Evolutionary conservation across 2,329 filamentous ascomycete genomes (phyloP), one percentile per base, ranked within the genome.

Genomic region (Elsinoe perseae): DNA sequence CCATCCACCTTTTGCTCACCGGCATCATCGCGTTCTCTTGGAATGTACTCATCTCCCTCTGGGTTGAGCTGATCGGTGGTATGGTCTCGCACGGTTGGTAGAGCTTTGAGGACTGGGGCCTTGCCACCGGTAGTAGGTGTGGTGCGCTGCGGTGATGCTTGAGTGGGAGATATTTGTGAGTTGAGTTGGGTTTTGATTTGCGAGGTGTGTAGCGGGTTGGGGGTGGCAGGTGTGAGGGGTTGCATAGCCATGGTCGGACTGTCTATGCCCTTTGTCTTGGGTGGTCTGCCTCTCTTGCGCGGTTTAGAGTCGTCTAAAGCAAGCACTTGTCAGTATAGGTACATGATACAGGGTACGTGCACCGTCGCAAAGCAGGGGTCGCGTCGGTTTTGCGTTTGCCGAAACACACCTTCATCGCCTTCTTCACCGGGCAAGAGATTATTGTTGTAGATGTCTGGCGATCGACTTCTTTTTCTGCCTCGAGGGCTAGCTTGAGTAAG

Each of bases 51-150:
- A 69, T 97, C 93, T 60, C 88, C 87, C 65, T 89, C 87, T 25
- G 86, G 79, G 54, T 88, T 89, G 27, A 98, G 81, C 70, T 97
- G 92, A 69, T 97, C 92, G 14, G 92, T 97, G 2, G 93, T 98
- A 70, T 98, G 93, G 67, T 98, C 93, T 71, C 93, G 80, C 12
- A 97, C 93, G 3, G 93, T 97, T 2, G 93, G 93, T 42, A 98
- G 78, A 0, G 93, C 93, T 73, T 98, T 98, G 64, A 97, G 79
- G 7, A 92, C 88, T 8, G 78, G 68, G 27, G 83, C 79, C 73
- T 95, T 95, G 7, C 65, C 63, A n/a, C 65, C 65, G 12, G 69
- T 69, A 30, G 85, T 85, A 4, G 88, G 87, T 2, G 89, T 89
- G 2, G 85, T 80, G 71, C 92, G 93, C 20, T 87, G 83, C 14